These are phyloP conservation scores for Holtermannia corniformis DNA, from an alignment of 768 basidiomycete genomes.

Conservation along the genomic window DNA sequence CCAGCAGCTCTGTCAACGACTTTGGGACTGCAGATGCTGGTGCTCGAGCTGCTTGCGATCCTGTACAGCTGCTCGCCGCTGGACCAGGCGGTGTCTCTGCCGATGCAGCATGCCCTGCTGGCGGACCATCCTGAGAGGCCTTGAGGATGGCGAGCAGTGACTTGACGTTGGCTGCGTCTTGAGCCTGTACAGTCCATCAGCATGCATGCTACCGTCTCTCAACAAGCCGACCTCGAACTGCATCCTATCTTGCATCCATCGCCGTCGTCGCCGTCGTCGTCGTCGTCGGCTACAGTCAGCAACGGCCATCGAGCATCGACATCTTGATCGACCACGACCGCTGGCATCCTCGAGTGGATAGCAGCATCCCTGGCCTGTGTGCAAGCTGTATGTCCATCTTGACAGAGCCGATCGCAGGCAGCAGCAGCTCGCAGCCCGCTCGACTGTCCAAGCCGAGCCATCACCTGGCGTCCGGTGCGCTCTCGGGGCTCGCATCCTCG, in stretches of 20 bases:
- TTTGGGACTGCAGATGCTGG: background rate
- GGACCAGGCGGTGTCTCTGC: background rate
- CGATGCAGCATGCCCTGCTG: background rate
- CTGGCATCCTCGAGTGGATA: no score
- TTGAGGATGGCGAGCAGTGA: conserved; percentile 13
- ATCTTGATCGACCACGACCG: no score
- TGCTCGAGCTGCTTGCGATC: background rate
- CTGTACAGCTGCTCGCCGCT: background rate
- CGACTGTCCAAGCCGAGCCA: conserved; percentile 22
- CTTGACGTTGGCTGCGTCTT: conserved; percentile 11
- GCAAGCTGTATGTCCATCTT: conserved; percentile 2
- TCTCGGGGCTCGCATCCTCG: conserved; percentile 37
- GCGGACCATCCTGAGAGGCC: conserved; percentile 9
- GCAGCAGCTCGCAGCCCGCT: background rate
- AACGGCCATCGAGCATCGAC: no score
- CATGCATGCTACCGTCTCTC: background rate
- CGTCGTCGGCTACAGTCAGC: no score
- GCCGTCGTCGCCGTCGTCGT: no score
- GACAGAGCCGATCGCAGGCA: background rate
- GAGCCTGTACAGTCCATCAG: conserved; percentile 2
- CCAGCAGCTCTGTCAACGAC: background rate
- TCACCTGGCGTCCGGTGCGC: conserved; percentile 35
- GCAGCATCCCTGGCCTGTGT: no score
- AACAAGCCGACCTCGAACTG: no score
- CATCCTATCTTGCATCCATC: no score